A percentile compares a stretch with the other conserved stretches of the same genome.
Evolutionary conservation across 176 grass and related monocot species (phyloP).

Genomic region (Chloris gayana): DNA sequence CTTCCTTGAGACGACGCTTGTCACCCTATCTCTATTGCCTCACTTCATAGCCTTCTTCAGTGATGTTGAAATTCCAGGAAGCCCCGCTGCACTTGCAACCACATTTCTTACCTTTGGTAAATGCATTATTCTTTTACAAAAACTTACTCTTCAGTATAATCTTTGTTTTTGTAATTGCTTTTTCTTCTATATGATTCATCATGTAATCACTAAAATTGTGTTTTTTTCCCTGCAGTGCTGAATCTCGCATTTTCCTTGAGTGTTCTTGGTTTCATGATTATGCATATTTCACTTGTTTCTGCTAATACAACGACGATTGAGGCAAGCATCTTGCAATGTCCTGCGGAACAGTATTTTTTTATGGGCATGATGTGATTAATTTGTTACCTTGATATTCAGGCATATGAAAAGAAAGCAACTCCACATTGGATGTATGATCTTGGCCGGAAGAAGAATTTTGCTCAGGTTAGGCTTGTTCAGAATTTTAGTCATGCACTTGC

Average conservation of each 20-base stretch:
- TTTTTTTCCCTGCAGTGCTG: constrained; percentile 54
- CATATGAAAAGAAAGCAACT: constrained; percentile 85
- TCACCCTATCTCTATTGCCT: constrained; percentile 61
- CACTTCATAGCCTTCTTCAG: constrained; percentile 74
- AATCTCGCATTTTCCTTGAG: constrained; percentile 90
- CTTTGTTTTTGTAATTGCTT: background rate
- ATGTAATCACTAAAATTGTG: constrained; percentile 17
- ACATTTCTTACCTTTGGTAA: constrained; percentile 73
- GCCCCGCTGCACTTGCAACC: constrained; percentile 71
- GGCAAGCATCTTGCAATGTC: constrained; percentile 49
- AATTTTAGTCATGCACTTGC: background rate
- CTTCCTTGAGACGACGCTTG: constrained; percentile 73
- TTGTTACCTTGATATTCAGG: constrained; percentile 34
- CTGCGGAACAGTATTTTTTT: constrained; percentile 21
- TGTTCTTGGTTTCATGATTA: constrained; percentile 70
- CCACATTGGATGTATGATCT: constrained; percentile 84
- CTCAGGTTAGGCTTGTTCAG: constrained; percentile 50
- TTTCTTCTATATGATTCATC: constrained; percentile 17
- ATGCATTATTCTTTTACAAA: constrained; percentile 25
- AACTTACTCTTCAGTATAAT: constrained; percentile 2
- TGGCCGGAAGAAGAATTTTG: constrained; percentile 79
- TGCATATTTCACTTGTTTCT: constrained; percentile 67
- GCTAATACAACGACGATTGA: constrained; percentile 88
- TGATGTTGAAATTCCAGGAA: constrained; percentile 66
- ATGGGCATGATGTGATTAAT: background rate